Conservation (phyloP, 257 asterid species). For the Solanum boliviense region DNA sequence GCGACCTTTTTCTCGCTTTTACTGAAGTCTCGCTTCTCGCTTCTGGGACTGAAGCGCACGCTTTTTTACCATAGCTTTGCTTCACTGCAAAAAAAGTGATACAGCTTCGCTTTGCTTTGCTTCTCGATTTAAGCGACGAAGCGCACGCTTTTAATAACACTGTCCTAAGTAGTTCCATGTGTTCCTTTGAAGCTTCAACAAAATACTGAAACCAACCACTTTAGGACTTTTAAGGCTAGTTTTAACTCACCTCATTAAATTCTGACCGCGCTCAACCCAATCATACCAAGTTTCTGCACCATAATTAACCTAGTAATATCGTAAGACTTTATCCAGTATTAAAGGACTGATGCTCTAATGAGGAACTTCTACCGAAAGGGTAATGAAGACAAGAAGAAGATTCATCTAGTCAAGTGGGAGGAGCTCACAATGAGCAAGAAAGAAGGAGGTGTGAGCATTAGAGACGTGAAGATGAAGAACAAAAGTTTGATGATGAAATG, state of each 20-base stretch:
- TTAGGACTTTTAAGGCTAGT: neutral
- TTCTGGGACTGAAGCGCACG: neutral
- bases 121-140: neutral
- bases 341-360: neutral
- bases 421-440: neutral
- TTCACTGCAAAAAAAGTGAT: neutral
- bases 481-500: neutral
- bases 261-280: neutral
- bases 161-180: neutral
- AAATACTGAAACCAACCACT: neutral
- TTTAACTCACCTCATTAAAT: neutral
- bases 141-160: neutral
- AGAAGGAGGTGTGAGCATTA: neutral
- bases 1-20: neutral
- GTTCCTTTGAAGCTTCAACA: neutral
- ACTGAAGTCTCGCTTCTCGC: neutral
- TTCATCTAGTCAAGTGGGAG: neutral
- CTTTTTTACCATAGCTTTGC: neutral
- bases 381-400: neutral
- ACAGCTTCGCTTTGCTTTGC: neutral
- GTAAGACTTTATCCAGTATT: neutral
- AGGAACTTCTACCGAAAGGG: neutral
- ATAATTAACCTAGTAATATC: neutral
- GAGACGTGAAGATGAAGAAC: neutral
- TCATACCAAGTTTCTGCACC: neutral